Evolutionary conservation across 129 eudicot genomes (phyloP), one percentile per base, ranked within the genome.

Genomic region (Silybum marianum): DNA sequence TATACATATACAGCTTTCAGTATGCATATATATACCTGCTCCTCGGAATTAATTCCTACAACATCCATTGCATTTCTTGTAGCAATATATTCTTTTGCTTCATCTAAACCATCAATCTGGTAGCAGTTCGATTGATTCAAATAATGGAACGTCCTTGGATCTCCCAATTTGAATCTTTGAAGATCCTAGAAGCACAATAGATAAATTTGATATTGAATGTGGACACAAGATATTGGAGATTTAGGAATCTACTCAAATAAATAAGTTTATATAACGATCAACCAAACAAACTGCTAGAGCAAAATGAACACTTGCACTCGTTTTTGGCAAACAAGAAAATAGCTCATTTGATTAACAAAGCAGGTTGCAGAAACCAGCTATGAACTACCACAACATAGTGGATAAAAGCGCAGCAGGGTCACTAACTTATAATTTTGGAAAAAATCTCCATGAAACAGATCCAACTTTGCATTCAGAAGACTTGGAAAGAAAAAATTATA

Each of bases 31-130:
- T 8, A 76, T 84, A 93, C 98, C 98, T 94, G 98, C 82, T 94
- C 95, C 73, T 90, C 89, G 10, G 86, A 66, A 84, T 84, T 90
- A n/a, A 94, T 94, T 84, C 98, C 98, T 75, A 94, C 95, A 84
- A 91, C 90, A 83, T 94, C 98, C 98, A 94, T 94, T 68, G 98
- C 98, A 80, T 85, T 88, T 82, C 88, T 86, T 71, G 98, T 94
- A 16, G 88, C 93, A 32, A 58, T 80, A 66, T 94, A 94, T 73
- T 94, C 98, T 83, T 91, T 86, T 19, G 87, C 85, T 73, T 94
- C 98, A 75, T 94, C 90, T 62, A 94, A n/a, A 71, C 93, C 98
- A 66, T 88, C 97, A 83, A 91, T 76, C 86, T 84, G 85, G 72
- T 82, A 88, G 88, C 98, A 94, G 72, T 91, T 87, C 83, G 98